Percentiles rank a stretch among this genome's conserved stretches.
phyloP scores from a whole-genome alignment of 352 stramenopile species.

The Phytopythium vexans region DNA sequence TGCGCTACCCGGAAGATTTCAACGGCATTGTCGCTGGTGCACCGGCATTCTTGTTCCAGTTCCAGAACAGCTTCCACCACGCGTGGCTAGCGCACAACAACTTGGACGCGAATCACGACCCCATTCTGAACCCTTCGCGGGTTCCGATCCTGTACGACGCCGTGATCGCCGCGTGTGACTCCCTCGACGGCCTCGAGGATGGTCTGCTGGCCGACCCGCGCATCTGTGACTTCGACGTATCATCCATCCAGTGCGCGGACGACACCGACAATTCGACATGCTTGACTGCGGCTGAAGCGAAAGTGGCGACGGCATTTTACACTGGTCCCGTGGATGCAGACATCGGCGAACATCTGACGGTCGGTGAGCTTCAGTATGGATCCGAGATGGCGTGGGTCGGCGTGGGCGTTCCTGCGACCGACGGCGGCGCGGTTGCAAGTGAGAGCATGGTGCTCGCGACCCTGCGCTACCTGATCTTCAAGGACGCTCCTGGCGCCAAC shows the following conservation, averaged over 20 bases:
- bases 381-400: slow-evolving; percentile 38
- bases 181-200: slow-evolving; percentile 35
- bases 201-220: slow-evolving; percentile 32
- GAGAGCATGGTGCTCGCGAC: slow-evolving; percentile 27
- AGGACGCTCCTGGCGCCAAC: slow-evolving; percentile 27
- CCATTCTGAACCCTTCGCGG: slow-evolving; percentile 21
- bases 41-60: slow-evolving; percentile 34
- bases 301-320: slow-evolving; percentile 33
- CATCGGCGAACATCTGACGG: slow-evolving; percentile 27
- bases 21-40: slow-evolving; percentile 37
- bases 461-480: slow-evolving; percentile 41
- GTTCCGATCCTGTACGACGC: slow-evolving; percentile 32
- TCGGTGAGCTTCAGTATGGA: slow-evolving; percentile 38
- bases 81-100: slow-evolving; percentile 33
- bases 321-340: slow-evolving; percentile 23
- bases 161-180: slow-evolving; percentile 29
- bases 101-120: slow-evolving; percentile 19
- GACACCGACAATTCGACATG: slow-evolving; percentile 32
- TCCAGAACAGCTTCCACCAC: slow-evolving; percentile 44
- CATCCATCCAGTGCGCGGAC: slow-evolving; percentile 24
- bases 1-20: slow-evolving; percentile 39
- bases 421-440: slow-evolving; percentile 23
- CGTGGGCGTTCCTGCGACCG: slow-evolving; percentile 30
- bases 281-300: slow-evolving; percentile 27
- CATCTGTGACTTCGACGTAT: slow-evolving; percentile 28